Percentiles rank a stretch among this genome's conserved stretches.
phyloP scores from a whole-genome alignment of 78 protist genomes.

The Polysphondylium violaceum region DNA sequence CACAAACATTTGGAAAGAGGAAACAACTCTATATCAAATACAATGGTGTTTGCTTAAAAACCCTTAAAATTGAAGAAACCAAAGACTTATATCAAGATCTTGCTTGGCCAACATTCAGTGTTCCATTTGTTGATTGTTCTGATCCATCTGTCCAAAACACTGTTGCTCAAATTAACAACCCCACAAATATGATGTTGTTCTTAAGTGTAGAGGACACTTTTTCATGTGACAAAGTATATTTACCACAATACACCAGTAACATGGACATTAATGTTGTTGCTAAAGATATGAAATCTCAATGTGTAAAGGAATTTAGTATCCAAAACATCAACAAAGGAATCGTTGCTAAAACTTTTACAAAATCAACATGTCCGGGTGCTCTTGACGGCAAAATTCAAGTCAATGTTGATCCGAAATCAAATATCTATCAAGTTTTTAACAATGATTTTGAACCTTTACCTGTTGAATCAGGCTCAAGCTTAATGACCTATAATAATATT shows the following conservation, averaged over 20 bases:
- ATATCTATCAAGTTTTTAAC: background rate
- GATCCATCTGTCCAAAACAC: background rate
- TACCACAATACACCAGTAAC: too few species aligned
- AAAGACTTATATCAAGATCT: background rate
- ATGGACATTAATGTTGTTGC: too few species aligned
- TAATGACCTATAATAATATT: background rate
- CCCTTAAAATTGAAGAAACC: background rate
- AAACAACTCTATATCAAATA: background rate
- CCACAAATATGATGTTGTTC: background rate
- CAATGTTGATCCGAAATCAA: background rate
- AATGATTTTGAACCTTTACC: background rate
- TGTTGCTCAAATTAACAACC: background rate
- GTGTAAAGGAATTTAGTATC: too few species aligned
- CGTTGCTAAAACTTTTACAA: background rate
- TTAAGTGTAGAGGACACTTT: too few species aligned
- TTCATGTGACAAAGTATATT: too few species aligned
- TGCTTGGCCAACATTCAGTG: background rate
- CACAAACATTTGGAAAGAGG: too few species aligned
- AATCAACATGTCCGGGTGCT: background rate
- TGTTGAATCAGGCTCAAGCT: background rate
- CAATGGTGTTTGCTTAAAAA: background rate
- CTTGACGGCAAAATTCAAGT: background rate
- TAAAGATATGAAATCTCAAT: too few species aligned
- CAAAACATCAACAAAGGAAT: too few species aligned
- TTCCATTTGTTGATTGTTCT: background rate